These are phyloP conservation scores for Oenanthe javanica DNA, from an alignment of 140 eudicot species.

Conservation along the genomic window DNA sequence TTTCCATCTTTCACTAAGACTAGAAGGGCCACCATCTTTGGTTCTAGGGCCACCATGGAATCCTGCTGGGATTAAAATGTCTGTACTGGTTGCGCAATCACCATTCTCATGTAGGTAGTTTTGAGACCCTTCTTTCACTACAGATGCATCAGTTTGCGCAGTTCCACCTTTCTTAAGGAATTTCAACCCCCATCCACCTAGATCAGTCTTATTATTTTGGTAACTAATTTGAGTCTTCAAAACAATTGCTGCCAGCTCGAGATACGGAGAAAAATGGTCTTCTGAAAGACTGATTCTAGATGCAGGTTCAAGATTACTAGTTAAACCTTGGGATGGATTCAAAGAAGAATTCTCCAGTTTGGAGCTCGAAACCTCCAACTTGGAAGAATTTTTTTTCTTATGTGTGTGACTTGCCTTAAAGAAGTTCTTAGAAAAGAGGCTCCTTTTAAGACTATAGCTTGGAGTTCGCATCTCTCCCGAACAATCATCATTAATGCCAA, in stretches of 20 bases:
- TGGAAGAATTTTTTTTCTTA: conserved; percentile 30
- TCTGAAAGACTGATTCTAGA: conserved; percentile 11
- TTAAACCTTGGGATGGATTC: conserved; percentile 22
- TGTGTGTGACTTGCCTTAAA: conserved; percentile 33
- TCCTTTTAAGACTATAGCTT: conserved; percentile 29
- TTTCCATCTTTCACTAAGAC: conserved; percentile 75
- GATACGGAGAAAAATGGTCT: conserved; percentile 31
- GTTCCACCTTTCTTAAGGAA: conserved; percentile 52
- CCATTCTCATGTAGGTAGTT: conserved; percentile 18
- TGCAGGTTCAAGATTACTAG: conserved; percentile 3
- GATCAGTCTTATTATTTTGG: conserved; percentile 26
- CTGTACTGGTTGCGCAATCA: conserved; percentile 50
- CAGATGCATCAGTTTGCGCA: conserved; percentile 13
- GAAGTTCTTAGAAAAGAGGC: conserved; percentile 44
- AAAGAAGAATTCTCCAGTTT: conserved; percentile 27
- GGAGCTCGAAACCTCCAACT: conserved; percentile 35
- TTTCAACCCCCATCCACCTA: conserved; percentile 92
- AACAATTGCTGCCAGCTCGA: conserved; percentile 74
- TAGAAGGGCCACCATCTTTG: conserved; percentile 59
- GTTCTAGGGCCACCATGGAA: conserved; percentile 78
- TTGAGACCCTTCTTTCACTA: conserved; percentile 20
- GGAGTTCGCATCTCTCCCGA: conserved; percentile 29
- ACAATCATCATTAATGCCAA: conserved; percentile 26
- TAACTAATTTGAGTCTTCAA: conserved; percentile 48
- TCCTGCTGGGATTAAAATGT: conserved; percentile 68